Conservation (phyloP, 2,329 filamentous ascomycete genomes). For the Triangularia verruculosa region DNA sequence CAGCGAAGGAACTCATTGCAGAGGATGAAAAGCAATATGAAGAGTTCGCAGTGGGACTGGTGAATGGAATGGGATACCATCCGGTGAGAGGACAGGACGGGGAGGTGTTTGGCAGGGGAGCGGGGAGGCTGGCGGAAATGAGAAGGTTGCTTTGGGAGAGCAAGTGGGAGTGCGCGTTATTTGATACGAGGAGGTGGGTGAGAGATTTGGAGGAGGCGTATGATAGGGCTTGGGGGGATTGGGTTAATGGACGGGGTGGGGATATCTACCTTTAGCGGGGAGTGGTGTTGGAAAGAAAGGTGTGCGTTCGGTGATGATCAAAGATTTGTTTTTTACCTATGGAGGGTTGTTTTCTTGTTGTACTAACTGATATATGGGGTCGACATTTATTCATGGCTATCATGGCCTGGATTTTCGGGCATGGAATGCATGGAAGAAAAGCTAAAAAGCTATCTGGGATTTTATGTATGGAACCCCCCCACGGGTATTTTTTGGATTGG, state of each 20-base stretch:
- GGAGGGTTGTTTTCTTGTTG: no score
- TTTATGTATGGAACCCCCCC: no score
- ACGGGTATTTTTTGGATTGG: neutral
- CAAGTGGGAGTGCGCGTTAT: constrained; percentile 82
- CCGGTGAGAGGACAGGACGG: constrained; percentile 30
- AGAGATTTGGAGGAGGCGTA: constrained; percentile 85
- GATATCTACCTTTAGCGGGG: constrained; percentile 77
- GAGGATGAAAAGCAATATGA: constrained; percentile 81
- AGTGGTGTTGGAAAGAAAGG: no score
- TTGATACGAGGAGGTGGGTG: constrained; percentile 91
- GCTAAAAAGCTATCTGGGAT: neutral
- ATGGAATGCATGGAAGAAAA: neutral
- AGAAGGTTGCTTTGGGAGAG: constrained; percentile 78
- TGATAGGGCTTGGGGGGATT: constrained; percentile 80
- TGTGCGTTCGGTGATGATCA: no score
- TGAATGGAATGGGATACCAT: constrained; percentile 59
- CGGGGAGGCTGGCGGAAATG: constrained; percentile 73
- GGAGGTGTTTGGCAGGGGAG: constrained; percentile 46
- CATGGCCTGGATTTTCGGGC: neutral
- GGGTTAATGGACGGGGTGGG: constrained; percentile 82
- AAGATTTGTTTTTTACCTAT: no score
- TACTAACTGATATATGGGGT: no score
- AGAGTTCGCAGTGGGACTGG: constrained; percentile 67
- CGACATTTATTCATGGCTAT: neutral
- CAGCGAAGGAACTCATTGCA: constrained; percentile 74